phyloP scores from a whole-genome alignment of 352 stramenopile species.

The Peronospora tabacina region DNA sequence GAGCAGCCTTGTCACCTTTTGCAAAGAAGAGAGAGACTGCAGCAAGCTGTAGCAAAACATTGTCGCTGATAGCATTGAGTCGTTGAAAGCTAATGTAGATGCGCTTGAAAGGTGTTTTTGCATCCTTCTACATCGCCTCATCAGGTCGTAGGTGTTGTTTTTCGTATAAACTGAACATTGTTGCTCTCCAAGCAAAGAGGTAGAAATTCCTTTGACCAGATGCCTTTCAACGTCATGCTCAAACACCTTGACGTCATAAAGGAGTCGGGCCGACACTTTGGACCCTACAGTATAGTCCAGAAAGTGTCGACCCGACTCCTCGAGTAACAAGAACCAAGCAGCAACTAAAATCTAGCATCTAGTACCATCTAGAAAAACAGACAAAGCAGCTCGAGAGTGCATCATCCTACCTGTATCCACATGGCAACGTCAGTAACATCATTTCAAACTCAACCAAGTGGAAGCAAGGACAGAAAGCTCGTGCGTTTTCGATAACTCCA shows the following conservation, averaged over 20 bases:
- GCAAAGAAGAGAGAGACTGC: constrained; percentile 12
- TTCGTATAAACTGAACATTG: not conserved
- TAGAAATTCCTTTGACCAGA: too few relatives aligned
- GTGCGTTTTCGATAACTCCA: too few relatives aligned
- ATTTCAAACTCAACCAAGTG: too few relatives aligned
- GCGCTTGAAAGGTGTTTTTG: not conserved
- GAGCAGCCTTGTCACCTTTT: constrained; percentile 4
- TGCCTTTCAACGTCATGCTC: too few relatives aligned
- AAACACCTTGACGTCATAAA: too few relatives aligned
- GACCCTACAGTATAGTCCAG: too few relatives aligned
- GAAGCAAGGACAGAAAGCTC: too few relatives aligned
- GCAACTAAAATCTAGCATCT: not conserved
- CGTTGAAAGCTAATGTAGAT: not conserved
- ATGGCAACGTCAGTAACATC: not conserved
- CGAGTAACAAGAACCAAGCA: not conserved
- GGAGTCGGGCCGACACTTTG: too few relatives aligned
- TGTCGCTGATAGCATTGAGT: not conserved
- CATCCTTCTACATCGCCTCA: not conserved
- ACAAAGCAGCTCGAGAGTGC: too few relatives aligned
- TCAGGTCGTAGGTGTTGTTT: not conserved
- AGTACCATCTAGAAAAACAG: too few relatives aligned
- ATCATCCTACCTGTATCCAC: too few relatives aligned
- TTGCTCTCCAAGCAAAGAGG: too few relatives aligned
- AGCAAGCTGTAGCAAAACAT: not conserved
- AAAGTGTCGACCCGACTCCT: not conserved